Conservation (phyloP, 2,329 filamentous ascomycete genomes). For the Neodidymelliopsis sp. region DNA sequence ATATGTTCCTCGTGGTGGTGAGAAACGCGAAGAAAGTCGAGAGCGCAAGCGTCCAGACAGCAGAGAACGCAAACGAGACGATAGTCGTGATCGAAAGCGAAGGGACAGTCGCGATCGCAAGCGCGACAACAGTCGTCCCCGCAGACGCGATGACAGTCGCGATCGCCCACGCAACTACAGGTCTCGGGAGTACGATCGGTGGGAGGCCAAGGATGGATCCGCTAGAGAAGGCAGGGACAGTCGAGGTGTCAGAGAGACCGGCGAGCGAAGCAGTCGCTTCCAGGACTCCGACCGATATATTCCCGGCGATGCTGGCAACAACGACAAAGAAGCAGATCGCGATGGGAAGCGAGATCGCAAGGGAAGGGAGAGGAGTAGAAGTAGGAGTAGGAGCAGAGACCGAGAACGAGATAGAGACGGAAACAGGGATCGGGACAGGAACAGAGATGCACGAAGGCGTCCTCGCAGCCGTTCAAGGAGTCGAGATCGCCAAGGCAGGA, state of each 20-base stretch:
- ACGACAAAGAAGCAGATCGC: constrained; percentile 27
- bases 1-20: constrained; percentile 44
- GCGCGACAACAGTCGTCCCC: constrained; percentile 31
- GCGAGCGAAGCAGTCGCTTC: constrained; percentile 28
- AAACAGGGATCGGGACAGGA: constrained; percentile 3
- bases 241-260: constrained; percentile 8
- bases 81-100: constrained; percentile 37
- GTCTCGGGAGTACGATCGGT: constrained; percentile 52
- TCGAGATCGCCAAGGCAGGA: constrained; percentile 19
- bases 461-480: constrained; percentile 28
- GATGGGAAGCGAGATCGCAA: constrained; percentile 32
- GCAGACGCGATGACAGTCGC: constrained; percentile 49
- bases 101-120: constrained; percentile 26
- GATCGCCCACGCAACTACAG: constrained; percentile 49
- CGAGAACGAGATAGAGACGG: constrained; percentile 13
- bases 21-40: constrained; percentile 26
- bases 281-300: constrained; percentile 45
- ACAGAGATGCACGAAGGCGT: constrained; percentile 27
- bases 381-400: constrained; percentile 24
- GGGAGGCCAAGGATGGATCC: constrained; percentile 31
- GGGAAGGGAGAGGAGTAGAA: constrained; percentile 32
- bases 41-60: constrained; percentile 14
- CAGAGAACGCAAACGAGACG: constrained; percentile 15
- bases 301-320: constrained; percentile 22
- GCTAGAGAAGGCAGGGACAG: constrained; percentile 4